Conservation (phyloP, 2,329 filamentous ascomycete species). For the Microthyrium microscopicum region DNA sequence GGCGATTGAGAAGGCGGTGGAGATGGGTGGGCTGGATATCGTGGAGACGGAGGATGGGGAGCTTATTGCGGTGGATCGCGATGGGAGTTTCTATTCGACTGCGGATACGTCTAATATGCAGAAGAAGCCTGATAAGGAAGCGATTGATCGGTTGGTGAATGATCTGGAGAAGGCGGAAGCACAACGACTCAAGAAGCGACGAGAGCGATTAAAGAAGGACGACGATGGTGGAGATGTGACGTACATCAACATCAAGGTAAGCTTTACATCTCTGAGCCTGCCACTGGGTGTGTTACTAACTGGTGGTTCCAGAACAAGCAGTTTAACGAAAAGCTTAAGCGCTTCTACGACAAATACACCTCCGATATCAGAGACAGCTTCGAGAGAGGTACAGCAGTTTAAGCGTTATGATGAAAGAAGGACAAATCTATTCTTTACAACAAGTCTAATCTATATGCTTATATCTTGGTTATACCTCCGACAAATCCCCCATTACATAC, state of each 20-base stretch:
- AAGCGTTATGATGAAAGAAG: no score
- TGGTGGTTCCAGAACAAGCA: conserved; percentile 66
- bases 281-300: conserved; percentile 1
- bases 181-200: conserved; percentile 58
- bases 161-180: conserved; percentile 85
- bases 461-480: conserved; percentile 30
- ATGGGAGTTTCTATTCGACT: conserved; percentile 81
- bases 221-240: conserved; percentile 86
- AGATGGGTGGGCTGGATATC: conserved; percentile 72
- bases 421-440: no score
- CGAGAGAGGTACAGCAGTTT: conserved; percentile 93
- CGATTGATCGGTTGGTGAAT: conserved; percentile 71
- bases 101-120: conserved; percentile 67
- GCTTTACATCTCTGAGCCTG: background rate
- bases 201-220: conserved; percentile 55
- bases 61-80: conserved; percentile 80
- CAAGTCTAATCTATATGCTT: no score
- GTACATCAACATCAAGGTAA: conserved; percentile 89
- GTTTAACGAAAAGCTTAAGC: conserved; percentile 91
- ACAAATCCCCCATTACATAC: conserved; percentile 58
- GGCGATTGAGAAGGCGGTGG: conserved; percentile 70
- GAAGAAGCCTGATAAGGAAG: conserved; percentile 70
- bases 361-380: conserved; percentile 94
- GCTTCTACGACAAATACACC: conserved; percentile 99
- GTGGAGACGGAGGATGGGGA: conserved; percentile 93